Evolutionary conservation across 73 alveolate species (phyloP), one percentile per base, ranked within the genome.

Genomic region (Diophrys appendiculata): DNA sequence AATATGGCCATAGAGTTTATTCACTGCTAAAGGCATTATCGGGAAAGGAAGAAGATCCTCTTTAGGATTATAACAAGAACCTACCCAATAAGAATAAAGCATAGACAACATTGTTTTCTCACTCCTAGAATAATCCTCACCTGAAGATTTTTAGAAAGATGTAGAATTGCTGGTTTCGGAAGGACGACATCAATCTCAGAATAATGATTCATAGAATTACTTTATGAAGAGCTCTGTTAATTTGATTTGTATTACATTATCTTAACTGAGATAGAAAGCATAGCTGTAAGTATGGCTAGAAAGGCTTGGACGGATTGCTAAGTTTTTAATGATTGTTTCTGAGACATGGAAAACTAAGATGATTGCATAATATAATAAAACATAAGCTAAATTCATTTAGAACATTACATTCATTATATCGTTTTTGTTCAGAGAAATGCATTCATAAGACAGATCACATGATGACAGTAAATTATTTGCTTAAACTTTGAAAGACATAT

Each of bases 371-470:
- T 80, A 87, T 52, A 80, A 74, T 27, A 28, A 32, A 11, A 52
- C 30, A 14, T 69, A 87, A 53, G 54, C 25, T 67, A 75, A 52
- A 67, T 73, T 87, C 33, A 2, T 80, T 24, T 78, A 80, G 1
- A 55, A 43, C 13, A 69, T 87, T n/a, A 72, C 90, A 0, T 87
- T 87, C 69, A 82, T 82, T 1, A 65, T 87, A 22, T 13, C 84
- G 0, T 87, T 87, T 70, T 33, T 87, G 33, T 87, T 80, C 77
- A 76, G 81, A 27, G 88, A 87, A 75, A 72, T 72, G 33, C 91
- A 83, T 43, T 5, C 73, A 25, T 29, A 73, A 2, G 28, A 29
- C 29, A 27, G 31, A 26, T 5, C 52, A 23, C 33, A 29, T 32
- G 76, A 60, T 0, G 0, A 24, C 2, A 35, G 55, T 31, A 86